Evolutionary conservation across 345 rosid species (phyloP).

Genomic region (Euphorbia pulcherrima): DNA sequence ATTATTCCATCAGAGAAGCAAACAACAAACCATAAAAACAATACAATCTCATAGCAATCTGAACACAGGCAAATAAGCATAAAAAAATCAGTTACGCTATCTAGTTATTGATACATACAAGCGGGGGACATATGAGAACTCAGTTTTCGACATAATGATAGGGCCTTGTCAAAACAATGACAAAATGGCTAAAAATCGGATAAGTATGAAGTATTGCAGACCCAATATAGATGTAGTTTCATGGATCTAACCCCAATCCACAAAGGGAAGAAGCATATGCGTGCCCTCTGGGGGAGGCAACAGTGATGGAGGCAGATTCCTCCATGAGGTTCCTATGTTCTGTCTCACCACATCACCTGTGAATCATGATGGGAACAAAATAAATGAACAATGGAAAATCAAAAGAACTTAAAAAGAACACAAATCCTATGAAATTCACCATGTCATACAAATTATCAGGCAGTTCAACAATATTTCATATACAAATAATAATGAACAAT

Average conservation of each 20-base stretch:
- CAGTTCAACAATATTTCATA: background rate
- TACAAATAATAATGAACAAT: background rate
- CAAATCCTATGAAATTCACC: background rate
- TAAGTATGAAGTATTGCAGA: too few species aligned
- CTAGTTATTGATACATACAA: background rate
- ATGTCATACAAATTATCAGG: background rate
- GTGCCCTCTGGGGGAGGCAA: constrained; percentile 82
- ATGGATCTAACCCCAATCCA: constrained; percentile 72
- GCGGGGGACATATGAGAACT: background rate
- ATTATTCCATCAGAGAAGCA: background rate
- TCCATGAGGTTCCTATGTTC: constrained; percentile 53
- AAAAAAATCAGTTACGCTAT: background rate
- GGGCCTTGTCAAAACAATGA: background rate
- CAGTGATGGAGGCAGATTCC: constrained; percentile 79
- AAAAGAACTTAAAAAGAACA: background rate
- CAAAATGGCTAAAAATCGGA: background rate
- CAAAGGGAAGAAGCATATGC: constrained; percentile 50
- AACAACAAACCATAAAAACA: background rate
- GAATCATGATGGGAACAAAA: constrained; percentile 10
- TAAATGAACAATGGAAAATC: background rate
- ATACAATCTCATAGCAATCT: background rate
- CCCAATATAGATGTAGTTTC: background rate
- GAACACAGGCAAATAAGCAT: background rate
- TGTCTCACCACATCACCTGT: constrained; percentile 42
- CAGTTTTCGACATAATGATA: background rate